These are phyloP conservation scores for Ogataea zsoltii DNA, from an alignment of 805 yeast genomes.

Conservation along the genomic window DNA sequence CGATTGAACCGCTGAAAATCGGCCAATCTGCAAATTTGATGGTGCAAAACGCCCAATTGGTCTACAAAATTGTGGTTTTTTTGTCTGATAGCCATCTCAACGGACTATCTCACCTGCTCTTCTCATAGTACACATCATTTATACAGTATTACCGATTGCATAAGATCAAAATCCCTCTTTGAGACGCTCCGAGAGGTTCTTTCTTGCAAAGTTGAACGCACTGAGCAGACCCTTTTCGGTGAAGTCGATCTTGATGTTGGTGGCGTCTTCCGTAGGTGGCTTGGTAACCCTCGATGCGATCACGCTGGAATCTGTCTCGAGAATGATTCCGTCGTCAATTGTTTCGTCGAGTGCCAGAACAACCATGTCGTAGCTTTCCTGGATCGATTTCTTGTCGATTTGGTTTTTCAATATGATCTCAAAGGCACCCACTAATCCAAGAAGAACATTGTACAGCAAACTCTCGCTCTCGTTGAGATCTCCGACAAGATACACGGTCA, in stretches of 20 bases:
- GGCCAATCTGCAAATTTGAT: no score
- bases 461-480: slow-evolving; percentile 83
- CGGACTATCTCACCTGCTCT: no score
- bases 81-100: no score
- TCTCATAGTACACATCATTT: not conserved
- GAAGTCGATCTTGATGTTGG: slow-evolving; percentile 60
- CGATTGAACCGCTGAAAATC: no score
- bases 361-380: slow-evolving; percentile 83
- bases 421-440: slow-evolving; percentile 78
- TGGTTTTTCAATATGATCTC: slow-evolving; percentile 70
- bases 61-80: no score
- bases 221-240: slow-evolving; percentile 76
- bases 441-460: slow-evolving; percentile 69
- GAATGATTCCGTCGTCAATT: slow-evolving; percentile 87
- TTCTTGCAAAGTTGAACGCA: slow-evolving; percentile 86
- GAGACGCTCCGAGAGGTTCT: slow-evolving; percentile 49
- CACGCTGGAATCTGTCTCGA: slow-evolving; percentile 85
- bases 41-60: no score
- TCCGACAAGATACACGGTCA: slow-evolving; percentile 70
- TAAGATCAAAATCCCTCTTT: slow-evolving; percentile 38
- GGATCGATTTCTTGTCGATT: slow-evolving; percentile 74
- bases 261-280: slow-evolving; percentile 70
- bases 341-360: slow-evolving; percentile 88
- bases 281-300: slow-evolving; percentile 91
- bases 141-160: not conserved